A percentile compares a stretch with the other conserved stretches of the same genome.
These are phyloP conservation scores for Nakaseomyces bracarensis DNA, from an alignment of 1,139 yeast genomes.

Conservation along the genomic window DNA sequence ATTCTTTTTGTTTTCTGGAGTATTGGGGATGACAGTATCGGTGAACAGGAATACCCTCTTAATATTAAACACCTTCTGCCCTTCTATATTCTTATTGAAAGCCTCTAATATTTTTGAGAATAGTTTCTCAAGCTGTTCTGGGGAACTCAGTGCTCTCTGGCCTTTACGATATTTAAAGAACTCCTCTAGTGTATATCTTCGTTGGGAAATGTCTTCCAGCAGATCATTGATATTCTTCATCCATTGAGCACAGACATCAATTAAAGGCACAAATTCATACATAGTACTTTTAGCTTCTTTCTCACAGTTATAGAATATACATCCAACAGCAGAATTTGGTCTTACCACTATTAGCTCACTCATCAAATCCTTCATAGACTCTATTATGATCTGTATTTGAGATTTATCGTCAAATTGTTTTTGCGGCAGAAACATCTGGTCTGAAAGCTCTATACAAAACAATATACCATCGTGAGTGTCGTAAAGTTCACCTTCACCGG, in stretches of 20 bases:
- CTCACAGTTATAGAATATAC: conserved; percentile 48
- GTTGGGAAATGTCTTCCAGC: conserved; percentile 30
- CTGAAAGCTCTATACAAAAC: conserved; percentile 54
- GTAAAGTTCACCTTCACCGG: conserved; percentile 29
- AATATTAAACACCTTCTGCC: conserved; percentile 34
- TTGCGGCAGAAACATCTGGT: conserved; percentile 38
- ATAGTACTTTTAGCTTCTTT: conserved; percentile 31
- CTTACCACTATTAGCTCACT: conserved; percentile 49
- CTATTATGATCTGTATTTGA: conserved; percentile 46
- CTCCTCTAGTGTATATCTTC: conserved; percentile 18
- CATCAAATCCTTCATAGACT: conserved; percentile 48
- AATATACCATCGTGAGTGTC: conserved; percentile 57
- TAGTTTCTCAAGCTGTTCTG: conserved; percentile 23
- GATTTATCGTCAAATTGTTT: conserved; percentile 35
- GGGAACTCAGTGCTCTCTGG: conserved; percentile 14
- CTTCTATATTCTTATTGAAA: conserved; percentile 29
- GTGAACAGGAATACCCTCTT: conserved; percentile 49
- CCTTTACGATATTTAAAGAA: conserved; percentile 26
- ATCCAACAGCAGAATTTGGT: conserved; percentile 60
- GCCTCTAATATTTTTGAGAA: conserved; percentile 35
- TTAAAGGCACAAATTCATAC: conserved; percentile 33
- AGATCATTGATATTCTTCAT: conserved; percentile 37
- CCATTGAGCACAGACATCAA: conserved; percentile 36
- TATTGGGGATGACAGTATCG: conserved; percentile 48
- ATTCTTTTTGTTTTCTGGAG: conserved; percentile 30